Evolutionary conservation across 441 rosid species (phyloP).

Genomic region (Bruguiera hainesii): DNA sequence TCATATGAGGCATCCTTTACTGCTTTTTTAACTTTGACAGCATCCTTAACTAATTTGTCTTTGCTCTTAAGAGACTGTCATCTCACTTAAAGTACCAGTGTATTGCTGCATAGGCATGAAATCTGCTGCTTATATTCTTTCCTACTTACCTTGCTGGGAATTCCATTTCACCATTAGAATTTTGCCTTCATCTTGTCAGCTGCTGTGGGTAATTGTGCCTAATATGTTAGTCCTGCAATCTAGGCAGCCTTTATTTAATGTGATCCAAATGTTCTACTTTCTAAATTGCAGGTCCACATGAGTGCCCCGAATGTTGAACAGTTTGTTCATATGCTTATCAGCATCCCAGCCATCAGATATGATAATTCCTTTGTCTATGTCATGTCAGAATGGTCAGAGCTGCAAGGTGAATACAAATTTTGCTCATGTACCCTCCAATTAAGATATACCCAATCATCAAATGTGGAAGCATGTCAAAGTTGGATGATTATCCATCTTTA

Average conservation of each 20-base stretch:
- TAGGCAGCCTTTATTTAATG: constrained; percentile 6
- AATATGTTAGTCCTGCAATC: constrained; percentile 13
- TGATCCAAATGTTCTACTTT: constrained; percentile 12
- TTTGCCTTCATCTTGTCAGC: not conserved
- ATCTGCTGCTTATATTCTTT: not conserved
- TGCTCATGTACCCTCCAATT: not conserved
- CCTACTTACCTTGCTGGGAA: not conserved
- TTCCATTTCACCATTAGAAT: no score
- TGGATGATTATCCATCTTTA: not conserved
- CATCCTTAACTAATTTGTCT: not conserved
- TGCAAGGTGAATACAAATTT: constrained; percentile 61
- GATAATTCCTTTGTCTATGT: constrained; percentile 69
- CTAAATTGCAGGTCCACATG: constrained; percentile 66
- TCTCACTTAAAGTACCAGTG: no score
- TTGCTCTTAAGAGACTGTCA: no score
- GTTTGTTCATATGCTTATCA: constrained; percentile 67
- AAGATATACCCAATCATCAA: no score
- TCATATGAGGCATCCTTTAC: no score
- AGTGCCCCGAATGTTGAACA: constrained; percentile 74
- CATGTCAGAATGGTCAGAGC: constrained; percentile 91
- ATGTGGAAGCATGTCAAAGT: not conserved
- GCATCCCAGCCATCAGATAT: constrained; percentile 59
- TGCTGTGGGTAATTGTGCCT: constrained; percentile 7
- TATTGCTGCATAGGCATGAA: no score
- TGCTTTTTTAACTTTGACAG: not conserved